Conservation (phyloP, 208 protist species). For the Crithidia sp. region DNA sequence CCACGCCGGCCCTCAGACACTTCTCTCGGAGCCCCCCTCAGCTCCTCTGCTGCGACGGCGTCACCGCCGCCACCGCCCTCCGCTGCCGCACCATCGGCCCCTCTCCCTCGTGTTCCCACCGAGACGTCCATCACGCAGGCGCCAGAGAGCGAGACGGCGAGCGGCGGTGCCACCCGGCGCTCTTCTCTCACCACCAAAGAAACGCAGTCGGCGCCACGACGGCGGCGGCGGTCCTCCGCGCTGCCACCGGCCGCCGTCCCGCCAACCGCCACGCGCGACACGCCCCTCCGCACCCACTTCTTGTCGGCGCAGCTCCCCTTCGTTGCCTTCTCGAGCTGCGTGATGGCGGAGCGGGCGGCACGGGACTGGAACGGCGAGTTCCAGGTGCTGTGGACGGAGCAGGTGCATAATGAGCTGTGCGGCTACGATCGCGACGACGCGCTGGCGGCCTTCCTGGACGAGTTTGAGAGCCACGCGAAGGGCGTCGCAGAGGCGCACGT, state of each 20-base stretch:
- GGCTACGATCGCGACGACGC: constrained; percentile 5
- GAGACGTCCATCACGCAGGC: constrained; percentile 7
- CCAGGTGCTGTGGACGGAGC: constrained; percentile 43
- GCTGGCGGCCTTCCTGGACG: constrained; percentile 35
- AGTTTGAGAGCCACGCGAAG: constrained; percentile 50
- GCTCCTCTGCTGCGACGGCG: neutral
- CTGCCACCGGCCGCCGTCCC: neutral
- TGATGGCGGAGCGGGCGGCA: constrained; percentile 29
- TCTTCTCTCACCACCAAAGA: neutral
- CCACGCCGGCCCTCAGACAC: neutral
- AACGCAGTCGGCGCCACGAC: neutral
- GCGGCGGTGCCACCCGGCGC: neutral
- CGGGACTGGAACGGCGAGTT: constrained; percentile 74
- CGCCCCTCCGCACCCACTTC: constrained; percentile 15
- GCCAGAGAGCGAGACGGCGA: constrained; percentile 7
- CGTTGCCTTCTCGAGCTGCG: constrained; percentile 17
- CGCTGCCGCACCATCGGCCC: neutral
- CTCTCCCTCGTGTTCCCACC: neutral
- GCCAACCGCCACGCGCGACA: neutral
- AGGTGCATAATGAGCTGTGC: constrained; percentile 20
- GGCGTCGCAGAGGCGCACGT: constrained; percentile 37
- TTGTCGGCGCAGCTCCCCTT: constrained; percentile 47
- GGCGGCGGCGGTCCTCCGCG: neutral
- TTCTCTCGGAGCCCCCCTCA: neutral
- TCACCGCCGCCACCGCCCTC: too few relatives aligned